These are phyloP conservation scores for Pyrus betulifolia DNA, from an alignment of 306 rosid genomes.

Conservation along the genomic window DNA sequence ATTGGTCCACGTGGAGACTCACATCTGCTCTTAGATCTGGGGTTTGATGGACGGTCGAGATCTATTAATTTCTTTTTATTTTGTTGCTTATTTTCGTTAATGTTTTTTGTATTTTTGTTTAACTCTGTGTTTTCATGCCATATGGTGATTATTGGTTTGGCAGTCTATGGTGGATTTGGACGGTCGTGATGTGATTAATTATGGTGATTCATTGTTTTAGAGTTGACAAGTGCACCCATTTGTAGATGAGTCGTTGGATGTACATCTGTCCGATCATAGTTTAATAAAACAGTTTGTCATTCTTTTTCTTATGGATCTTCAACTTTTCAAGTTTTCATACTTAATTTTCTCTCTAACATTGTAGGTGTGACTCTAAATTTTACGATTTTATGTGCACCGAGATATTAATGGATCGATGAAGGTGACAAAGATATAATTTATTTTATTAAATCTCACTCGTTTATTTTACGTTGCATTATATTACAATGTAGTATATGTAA, in stretches of 20 bases:
- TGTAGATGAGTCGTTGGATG: slow-evolving; percentile 61
- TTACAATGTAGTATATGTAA: no score
- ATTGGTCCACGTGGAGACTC: slow-evolving; percentile 29
- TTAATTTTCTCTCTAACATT: neutral
- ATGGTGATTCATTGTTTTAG: slow-evolving; percentile 44
- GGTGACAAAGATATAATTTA: no score
- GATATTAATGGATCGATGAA: no score
- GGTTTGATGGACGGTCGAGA: slow-evolving; percentile 45
- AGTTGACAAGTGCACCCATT: slow-evolving; percentile 38
- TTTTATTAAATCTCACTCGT: no score
- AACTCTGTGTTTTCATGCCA: slow-evolving; percentile 30
- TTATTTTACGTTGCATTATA: no score
- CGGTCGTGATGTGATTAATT: slow-evolving; percentile 1
- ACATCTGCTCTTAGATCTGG: slow-evolving; percentile 21
- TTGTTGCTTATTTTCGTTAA: neutral
- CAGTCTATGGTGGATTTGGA: neutral
- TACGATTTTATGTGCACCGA: neutral
- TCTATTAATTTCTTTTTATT: slow-evolving; percentile 30
- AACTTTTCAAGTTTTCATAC: neutral
- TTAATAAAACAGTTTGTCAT: slow-evolving; percentile 55
- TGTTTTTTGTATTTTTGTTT: neutral
- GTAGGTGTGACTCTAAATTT: neutral
- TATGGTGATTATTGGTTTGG: slow-evolving; percentile 16
- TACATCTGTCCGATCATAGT: slow-evolving; percentile 53
- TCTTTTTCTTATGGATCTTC: slow-evolving; percentile 24